Evolutionary conservation across 345 rosid species (phyloP), one percentile per base, ranked within the genome.

Genomic region (Hypericum androsaemum): DNA sequence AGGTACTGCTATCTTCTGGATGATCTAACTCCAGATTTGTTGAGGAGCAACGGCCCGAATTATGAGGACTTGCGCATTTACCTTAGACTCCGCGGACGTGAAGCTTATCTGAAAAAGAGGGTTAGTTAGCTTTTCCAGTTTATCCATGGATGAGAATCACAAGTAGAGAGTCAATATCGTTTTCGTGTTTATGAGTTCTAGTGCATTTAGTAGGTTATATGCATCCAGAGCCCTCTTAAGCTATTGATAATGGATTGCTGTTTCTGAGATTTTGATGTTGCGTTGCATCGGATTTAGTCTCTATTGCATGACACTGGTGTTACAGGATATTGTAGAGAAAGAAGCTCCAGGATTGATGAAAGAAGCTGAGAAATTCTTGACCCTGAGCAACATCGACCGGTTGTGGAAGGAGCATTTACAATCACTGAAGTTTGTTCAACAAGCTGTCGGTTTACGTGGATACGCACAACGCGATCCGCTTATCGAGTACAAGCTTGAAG

Each of bases 391-490:
- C 56, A 90, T 84, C 2, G 98, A 90, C 52, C 81, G 98, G 57
- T 51, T 90, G 64, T 90, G 98, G 98, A 90, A 90, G 74, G 98
- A 90, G 69, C 98, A 90, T 59, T 72, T 90, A 66, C 98, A 87
- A 69, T 92, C 96, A 47, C 78, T 90, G 48, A 90, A 90, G 70
- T 90, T 82, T 13, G 96, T 90, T 17, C 98, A 90, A 74, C 98
- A 90, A 71, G 96, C 96, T 10, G 98, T 87, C 3, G 92, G 98
- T 28, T 75, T 90, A 39, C 83, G 98, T n/a, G 96, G 98, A 55
- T 90, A 90, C 43, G 98, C 98, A 2, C 95, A 90, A 65, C 83
- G 98, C 4, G 96, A 90, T 63, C 98, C 98, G 5, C 89, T 90
- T 41, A 90, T 90, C 3, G 96, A 90, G 66, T 90, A 90, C 57